phyloP scores from a whole-genome alignment of 805 yeast species.

The Suhomyces pyralidae region DNA sequence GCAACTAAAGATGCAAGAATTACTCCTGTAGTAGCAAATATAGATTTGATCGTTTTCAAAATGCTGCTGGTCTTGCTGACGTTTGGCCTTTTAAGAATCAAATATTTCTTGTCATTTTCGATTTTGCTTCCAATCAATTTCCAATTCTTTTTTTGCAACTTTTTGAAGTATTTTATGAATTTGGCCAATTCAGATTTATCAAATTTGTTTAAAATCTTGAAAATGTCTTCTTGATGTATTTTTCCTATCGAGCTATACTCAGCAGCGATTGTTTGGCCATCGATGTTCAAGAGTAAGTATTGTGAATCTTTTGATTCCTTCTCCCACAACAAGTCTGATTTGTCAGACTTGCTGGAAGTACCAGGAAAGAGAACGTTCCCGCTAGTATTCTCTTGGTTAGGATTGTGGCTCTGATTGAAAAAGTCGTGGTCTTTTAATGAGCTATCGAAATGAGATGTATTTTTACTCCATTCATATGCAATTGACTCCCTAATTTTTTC shows the following conservation, averaged over 20 bases:
- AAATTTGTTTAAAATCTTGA: conserved; percentile 38
- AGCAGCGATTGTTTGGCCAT: conserved; percentile 34
- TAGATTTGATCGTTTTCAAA: conserved; percentile 15
- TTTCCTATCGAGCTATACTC: conserved; percentile 40
- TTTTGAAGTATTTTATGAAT: conserved; percentile 35
- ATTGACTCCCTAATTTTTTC: conserved; percentile 44
- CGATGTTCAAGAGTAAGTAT: conserved; percentile 29
- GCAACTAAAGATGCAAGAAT: conserved; percentile 19
- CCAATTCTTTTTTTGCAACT: conserved; percentile 49
- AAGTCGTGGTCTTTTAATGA: conserved; percentile 42
- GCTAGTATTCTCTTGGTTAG: background rate
- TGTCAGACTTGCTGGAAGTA: background rate
- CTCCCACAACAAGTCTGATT: background rate
- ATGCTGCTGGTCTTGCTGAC: conserved; percentile 1
- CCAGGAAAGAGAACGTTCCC: background rate
- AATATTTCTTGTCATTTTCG: conserved; percentile 10
- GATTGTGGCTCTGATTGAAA: conserved; percentile 31
- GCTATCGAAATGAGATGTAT: conserved; percentile 32
- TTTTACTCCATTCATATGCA: conserved; percentile 52
- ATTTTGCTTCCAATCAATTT: conserved; percentile 51
- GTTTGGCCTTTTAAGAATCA: conserved; percentile 7
- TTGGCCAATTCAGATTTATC: conserved; percentile 31
- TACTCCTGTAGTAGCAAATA: conserved; percentile 27
- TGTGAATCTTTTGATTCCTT: conserved; percentile 6
- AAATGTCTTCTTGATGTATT: conserved; percentile 39